These are phyloP conservation scores for Calonectria naviculata DNA, from an alignment of 2,329 filamentous ascomycete species.

Conservation along the genomic window DNA sequence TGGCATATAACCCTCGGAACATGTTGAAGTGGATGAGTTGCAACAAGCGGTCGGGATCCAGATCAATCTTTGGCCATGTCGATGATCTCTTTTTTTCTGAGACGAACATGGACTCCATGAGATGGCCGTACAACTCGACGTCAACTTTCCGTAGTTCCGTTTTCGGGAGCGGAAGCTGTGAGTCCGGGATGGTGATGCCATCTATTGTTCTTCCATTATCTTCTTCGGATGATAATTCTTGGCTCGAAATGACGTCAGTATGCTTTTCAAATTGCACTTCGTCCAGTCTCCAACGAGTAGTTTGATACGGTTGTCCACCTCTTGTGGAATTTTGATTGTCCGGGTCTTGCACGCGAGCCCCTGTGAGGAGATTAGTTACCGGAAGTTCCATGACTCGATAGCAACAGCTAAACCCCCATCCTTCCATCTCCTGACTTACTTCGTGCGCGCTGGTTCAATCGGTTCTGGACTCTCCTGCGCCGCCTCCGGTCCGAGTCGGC, in stretches of 20 bases:
- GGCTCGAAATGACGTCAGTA: too few species aligned
- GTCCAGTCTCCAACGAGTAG: slow-evolving; percentile 23
- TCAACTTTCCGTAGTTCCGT: not conserved
- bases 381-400: not conserved
- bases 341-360: not conserved
- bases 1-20: slow-evolving; percentile 15
- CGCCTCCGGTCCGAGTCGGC: slow-evolving; percentile 10
- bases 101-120: not conserved
- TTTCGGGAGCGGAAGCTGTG: not conserved
- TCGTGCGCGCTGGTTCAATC: slow-evolving; percentile 21
- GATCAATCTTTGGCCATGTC: not conserved
- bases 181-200: not conserved
- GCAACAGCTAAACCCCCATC: not conserved
- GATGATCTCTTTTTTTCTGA: not conserved
- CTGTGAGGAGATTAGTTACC: not conserved
- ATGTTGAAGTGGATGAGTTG: slow-evolving; percentile 21
- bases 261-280: not conserved
- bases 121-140: not conserved
- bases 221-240: rapidly evolving
- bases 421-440: slow-evolving; percentile 7
- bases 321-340: not conserved
- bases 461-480: slow-evolving; percentile 27
- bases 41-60: slow-evolving; percentile 7
- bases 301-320: slow-evolving; percentile 7
- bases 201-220: not conserved